phyloP scores from a whole-genome alignment of 352 stramenopile genomes.

The Globisporangium viniferum region DNA sequence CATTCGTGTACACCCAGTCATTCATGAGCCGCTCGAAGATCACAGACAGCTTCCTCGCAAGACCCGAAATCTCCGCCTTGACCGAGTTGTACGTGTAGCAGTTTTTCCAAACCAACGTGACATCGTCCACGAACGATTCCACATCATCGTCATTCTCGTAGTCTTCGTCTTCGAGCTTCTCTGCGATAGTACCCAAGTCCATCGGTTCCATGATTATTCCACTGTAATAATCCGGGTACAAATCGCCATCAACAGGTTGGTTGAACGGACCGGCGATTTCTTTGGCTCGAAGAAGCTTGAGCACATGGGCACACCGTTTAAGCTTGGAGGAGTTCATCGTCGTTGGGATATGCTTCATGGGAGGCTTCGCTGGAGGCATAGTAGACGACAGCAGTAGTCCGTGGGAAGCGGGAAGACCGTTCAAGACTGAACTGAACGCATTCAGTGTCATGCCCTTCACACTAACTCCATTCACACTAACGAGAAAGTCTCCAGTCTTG shows the following conservation, averaged over 20 bases:
- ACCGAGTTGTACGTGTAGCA: constrained; percentile 84
- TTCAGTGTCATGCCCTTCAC: constrained; percentile 35
- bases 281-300: constrained; percentile 78
- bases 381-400: constrained; percentile 57
- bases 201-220: constrained; percentile 74
- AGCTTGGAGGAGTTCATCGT: constrained; percentile 54
- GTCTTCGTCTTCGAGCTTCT: constrained; percentile 84
- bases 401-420: constrained; percentile 31
- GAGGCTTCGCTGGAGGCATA: constrained; percentile 35
- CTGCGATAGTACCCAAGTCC: constrained; percentile 76
- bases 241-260: constrained; percentile 73
- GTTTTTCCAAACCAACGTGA: constrained; percentile 83
- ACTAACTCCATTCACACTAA: constrained; percentile 54
- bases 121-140: constrained; percentile 78
- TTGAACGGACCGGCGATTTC: constrained; percentile 79
- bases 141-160: constrained; percentile 82
- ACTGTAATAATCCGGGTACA: constrained; percentile 86
- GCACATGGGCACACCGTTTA: constrained; percentile 64
- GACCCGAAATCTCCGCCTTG: constrained; percentile 73
- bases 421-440: constrained; percentile 30
- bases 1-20: constrained; percentile 68
- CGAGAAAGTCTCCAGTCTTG: constrained; percentile 37
- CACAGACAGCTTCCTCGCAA: constrained; percentile 69
- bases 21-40: constrained; percentile 82
- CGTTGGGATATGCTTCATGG: constrained; percentile 58